Base-by-base conservation (phyloP, 768 basidiomycete genomes). In the Pilatotrama ljubarskyi region DNA sequence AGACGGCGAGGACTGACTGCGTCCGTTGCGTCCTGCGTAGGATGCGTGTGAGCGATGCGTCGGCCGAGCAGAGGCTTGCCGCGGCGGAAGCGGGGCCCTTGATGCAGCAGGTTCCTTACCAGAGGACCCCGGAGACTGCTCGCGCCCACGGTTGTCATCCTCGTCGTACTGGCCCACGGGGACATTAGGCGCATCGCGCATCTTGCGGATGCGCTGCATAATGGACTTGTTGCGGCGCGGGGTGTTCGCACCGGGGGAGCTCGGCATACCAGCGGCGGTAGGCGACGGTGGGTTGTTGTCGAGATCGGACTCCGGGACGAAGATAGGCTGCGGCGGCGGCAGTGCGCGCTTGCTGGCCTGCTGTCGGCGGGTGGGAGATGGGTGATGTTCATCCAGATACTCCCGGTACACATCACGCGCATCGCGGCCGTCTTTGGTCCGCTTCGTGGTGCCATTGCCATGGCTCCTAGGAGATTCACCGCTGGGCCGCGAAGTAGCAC, bases 201-300 rank as follows among this genome's bases (percentile, higher is more conserved):
- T 93, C 74, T 86, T 90, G 59, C 90, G 85, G 70, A 95, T 90
- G 55, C 92, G 88, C 46, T 93, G 88, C 83, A 94, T 93, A 63
- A 95, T 76, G 14, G 90, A 92, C 73, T 86, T 92, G 65, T 83
- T 84, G 26, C 92, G 87, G 71, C 87, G 89, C 37, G 76, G 75
- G 11, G 73, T 75, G 0, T 73, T 74, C 35, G 74, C 77, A n/a
- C 79, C 76, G 17, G 79, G 75, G 22, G 71, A 67, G 22, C 76
- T 70, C 20, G 80, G 79, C 20, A 25, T 15, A 7, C 83, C 78
- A 6, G 77, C 78, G 15, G 74, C 69, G 9, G 71, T 65, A 64
- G 58, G 79, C 60, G 51, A 80, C 72, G 58, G 75, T 67, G 57
- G 74, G 67, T 37, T 77, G 74, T 60, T 74, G 32, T 66, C 68